These are phyloP conservation scores for Recurvomyces mirabilis DNA, from an alignment of 495 filamentous ascomycete species.

Conservation along the genomic window DNA sequence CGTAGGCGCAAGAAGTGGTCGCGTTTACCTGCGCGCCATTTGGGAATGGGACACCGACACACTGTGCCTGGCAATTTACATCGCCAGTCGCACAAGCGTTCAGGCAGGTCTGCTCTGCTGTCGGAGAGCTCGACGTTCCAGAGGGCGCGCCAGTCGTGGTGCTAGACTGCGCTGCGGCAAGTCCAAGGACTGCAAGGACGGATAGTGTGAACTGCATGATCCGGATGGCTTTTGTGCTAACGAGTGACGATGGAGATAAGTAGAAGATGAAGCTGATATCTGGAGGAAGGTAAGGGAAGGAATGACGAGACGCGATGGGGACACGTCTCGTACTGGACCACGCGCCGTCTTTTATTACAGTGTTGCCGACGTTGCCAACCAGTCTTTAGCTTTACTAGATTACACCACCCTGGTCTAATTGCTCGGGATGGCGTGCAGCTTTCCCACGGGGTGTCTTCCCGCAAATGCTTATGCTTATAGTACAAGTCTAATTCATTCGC, in stretches of 20 bases:
- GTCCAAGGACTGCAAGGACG: background rate
- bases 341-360: no score
- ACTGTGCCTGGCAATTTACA: constrained; percentile 5
- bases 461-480: no score
- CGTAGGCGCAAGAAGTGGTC: background rate
- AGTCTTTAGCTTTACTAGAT: no score
- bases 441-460: no score
- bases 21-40: constrained; percentile 1
- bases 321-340: no score
- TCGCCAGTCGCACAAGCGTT: background rate
- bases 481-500: no score
- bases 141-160: background rate
- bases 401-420: no score
- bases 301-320: no score
- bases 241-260: background rate
- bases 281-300: no score
- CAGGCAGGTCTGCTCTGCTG: background rate
- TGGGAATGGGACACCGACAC: constrained; percentile 3
- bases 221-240: background rate
- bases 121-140: background rate
- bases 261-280: no score
- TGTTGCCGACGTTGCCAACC: no score
- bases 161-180: background rate
- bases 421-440: no score
- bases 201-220: background rate